Conservation (phyloP, 495 filamentous ascomycete genomes). For the Massariosphaeria phaeospora region DNA sequence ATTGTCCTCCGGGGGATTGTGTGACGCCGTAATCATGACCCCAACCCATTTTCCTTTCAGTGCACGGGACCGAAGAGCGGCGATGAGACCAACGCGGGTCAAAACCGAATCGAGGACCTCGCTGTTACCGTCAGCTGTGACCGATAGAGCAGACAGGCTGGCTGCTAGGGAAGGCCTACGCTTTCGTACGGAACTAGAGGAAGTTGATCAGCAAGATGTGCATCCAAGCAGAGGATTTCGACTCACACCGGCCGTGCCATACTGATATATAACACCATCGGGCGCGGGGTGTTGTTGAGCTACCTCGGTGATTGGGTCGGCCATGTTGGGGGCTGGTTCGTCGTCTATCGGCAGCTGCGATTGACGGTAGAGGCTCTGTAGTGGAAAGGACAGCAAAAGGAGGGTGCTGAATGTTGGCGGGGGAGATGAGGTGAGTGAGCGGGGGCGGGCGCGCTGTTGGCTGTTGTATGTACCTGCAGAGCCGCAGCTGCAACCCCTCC, state of each 20-base stretch:
- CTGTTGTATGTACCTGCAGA: constrained; percentile 13
- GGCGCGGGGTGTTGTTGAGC: constrained; percentile 68
- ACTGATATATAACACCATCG: constrained; percentile 67
- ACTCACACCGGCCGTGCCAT: constrained; percentile 89
- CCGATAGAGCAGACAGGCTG: background rate
- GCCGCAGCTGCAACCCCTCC: constrained; percentile 28
- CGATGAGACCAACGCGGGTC: constrained; percentile 83
- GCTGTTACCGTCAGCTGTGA: constrained; percentile 33
- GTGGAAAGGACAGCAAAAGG: background rate
- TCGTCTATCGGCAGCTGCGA: background rate
- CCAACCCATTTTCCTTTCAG: constrained; percentile 85
- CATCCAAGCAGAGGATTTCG: constrained; percentile 6
- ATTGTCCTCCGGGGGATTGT: constrained; percentile 96
- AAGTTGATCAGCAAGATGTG: constrained; percentile 27
- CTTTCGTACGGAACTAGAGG: constrained; percentile 70
- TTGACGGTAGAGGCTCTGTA: background rate
- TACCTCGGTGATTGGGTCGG: constrained; percentile 41
- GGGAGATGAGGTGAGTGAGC: background rate
- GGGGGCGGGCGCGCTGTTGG: background rate
- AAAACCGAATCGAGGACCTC: constrained; percentile 76
- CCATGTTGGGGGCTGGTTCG: constrained; percentile 12
- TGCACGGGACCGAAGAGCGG: constrained; percentile 85
- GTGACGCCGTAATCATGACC: constrained; percentile 97
- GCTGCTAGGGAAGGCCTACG: constrained; percentile 48
- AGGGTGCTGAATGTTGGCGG: background rate